Base-by-base conservation (phyloP, 352 stramenopile genomes). In the Globisporangium megalacanthum region DNA sequence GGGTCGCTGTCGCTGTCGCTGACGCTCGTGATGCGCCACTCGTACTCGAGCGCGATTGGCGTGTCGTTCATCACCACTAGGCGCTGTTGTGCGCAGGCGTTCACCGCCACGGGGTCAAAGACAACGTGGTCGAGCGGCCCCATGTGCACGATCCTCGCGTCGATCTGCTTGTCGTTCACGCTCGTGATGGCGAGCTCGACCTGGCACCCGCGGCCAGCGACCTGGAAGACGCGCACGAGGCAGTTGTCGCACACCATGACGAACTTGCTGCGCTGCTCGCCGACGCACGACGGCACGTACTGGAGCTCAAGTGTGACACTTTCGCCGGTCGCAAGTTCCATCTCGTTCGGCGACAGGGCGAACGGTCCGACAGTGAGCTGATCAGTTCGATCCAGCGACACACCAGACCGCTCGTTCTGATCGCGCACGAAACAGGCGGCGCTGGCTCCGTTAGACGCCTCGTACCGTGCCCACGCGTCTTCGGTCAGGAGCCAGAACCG, bases 181-280 rank as follows among this genome's bases (percentile, higher is more conserved):
- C 52, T 55, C 9, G 65, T 71, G 22, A 86, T 61, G 17, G 61
- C 66, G 13, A 94, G 25, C 25, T 91, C 73, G 3, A 94, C 75
- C 54, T 91, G 74, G 53, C 76, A 91, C 1, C 81, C 74, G 7
- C 78, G 75, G 10, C 83, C 83, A 6, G 77, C 66, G 13, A 94
- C 54, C 49, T 90, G 73, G 44, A 92, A 92, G 0, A 82, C 61
- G 5, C 75, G 79, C 39, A 92, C 81, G 33, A 94, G 70, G 51
- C 81, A 89, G 56, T 94, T 94, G 70, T 94, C 79, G 53, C 81
- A 94, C 22, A 94, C 79, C 67, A 94, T 75, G 20, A 90, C 72
- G 49, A 94, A 85, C 36, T 80, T 76, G 35, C 78, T 70, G 14
- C 75, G 69, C 49, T 83, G 63, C 33, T 89, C 77, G 15, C 81